phyloP scores from a whole-genome alignment of 306 rosid species.

The Dalbergia cultrata region DNA sequence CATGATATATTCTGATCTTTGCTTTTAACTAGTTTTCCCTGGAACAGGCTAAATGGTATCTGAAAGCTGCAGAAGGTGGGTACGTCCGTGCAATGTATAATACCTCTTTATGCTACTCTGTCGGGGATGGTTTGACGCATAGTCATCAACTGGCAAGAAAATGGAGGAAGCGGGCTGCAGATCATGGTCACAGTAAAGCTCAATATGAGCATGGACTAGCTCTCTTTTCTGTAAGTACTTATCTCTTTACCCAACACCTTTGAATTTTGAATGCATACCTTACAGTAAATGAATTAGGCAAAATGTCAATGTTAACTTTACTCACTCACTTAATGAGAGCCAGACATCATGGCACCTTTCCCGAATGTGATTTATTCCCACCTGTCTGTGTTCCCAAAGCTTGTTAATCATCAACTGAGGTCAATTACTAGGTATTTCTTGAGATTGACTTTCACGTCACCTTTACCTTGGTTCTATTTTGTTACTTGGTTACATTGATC shows the following conservation, averaged over 20 bases:
- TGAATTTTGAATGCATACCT: slow-evolving; percentile 14
- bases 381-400: slow-evolving; percentile 17
- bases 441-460: slow-evolving; percentile 10
- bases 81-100: slow-evolving; percentile 93
- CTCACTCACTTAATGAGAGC: slow-evolving; percentile 10
- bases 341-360: not conserved
- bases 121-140: slow-evolving; percentile 74
- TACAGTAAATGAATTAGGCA: slow-evolving; percentile 22
- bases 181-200: slow-evolving; percentile 82
- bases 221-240: slow-evolving; percentile 74
- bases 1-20: slow-evolving; percentile 26
- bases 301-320: not conserved
- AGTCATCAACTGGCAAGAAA: slow-evolving; percentile 71
- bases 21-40: slow-evolving; percentile 36
- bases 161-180: slow-evolving; percentile 98
- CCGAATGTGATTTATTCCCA: not conserved
- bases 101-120: slow-evolving; percentile 74
- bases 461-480: slow-evolving; percentile 23
- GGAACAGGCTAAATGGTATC: slow-evolving; percentile 85
- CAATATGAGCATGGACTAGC: slow-evolving; percentile 89
- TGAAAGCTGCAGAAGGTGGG: slow-evolving; percentile 91
- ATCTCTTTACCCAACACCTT: slow-evolving; percentile 25
- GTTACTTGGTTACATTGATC: slow-evolving; percentile 13
- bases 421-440: not conserved
- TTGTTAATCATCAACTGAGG: slow-evolving; percentile 24